Conservation (phyloP, 805 yeast genomes). For the Barnettozyma vustinii region DNA sequence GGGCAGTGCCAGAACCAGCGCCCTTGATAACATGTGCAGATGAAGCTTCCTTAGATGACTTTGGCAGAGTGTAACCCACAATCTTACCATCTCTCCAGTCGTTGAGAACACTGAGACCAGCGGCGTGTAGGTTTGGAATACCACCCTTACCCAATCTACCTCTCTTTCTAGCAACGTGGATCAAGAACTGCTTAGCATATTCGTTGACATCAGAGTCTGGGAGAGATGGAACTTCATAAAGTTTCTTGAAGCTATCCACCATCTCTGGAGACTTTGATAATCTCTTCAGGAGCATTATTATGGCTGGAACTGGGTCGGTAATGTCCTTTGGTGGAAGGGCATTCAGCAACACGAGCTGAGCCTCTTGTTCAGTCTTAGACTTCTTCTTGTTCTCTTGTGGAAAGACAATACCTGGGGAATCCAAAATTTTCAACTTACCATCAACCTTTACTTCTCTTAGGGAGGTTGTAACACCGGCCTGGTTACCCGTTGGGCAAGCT, state of each 20-base stretch:
- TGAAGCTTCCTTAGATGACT: slow-evolving; percentile 40
- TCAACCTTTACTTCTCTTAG: slow-evolving; percentile 91
- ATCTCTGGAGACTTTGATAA: slow-evolving; percentile 67
- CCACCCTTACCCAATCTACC: slow-evolving; percentile 95
- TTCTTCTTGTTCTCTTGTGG: slow-evolving; percentile 58
- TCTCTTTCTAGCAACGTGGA: slow-evolving; percentile 86
- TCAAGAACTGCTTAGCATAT: slow-evolving; percentile 78
- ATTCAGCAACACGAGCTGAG: slow-evolving; percentile 82
- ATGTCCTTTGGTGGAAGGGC: slow-evolving; percentile 87
- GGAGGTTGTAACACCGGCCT: slow-evolving; percentile 94
- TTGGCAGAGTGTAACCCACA: slow-evolving; percentile 85
- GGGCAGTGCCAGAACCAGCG: slow-evolving; percentile 28
- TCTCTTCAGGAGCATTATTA: slow-evolving; percentile 69
- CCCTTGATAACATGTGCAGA: slow-evolving; percentile 23
- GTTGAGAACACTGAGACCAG: slow-evolving; percentile 74
- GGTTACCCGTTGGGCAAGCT: slow-evolving; percentile 95
- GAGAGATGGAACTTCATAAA: slow-evolving; percentile 77
- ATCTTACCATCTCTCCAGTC: slow-evolving; percentile 98
- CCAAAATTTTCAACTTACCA: slow-evolving; percentile 80
- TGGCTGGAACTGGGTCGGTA: slow-evolving; percentile 78
- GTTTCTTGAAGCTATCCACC: slow-evolving; percentile 68
- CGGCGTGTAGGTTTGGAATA: slow-evolving; percentile 80
- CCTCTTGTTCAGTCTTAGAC: slow-evolving; percentile 62
- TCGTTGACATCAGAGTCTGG: slow-evolving; percentile 69
- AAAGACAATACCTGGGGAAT: slow-evolving; percentile 97